Conservation (phyloP, 192 early-diverging fungal species). For the Podila horticola region DNA sequence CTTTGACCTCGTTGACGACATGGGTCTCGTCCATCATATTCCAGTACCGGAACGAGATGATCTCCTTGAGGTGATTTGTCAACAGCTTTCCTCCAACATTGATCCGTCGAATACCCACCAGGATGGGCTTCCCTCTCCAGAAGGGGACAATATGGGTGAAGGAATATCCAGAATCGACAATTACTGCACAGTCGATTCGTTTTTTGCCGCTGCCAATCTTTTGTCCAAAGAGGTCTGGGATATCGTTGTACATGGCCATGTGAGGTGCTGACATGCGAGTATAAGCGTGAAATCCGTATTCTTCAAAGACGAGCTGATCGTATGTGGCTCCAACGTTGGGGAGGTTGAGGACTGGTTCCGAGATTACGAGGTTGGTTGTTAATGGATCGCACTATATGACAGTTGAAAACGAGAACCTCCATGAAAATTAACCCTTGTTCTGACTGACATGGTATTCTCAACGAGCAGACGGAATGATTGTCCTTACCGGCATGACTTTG, state of each 20-base stretch:
- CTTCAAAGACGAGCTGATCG: constrained; percentile 90
- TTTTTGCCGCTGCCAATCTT: constrained; percentile 26
- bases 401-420: too few species aligned
- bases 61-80: constrained; percentile 90
- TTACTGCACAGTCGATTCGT: constrained; percentile 68
- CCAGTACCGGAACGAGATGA: constrained; percentile 92
- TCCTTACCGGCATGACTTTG: constrained; percentile 67
- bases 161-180: constrained; percentile 86
- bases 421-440: not conserved
- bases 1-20: constrained; percentile 87
- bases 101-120: constrained; percentile 71
- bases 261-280: constrained; percentile 57
- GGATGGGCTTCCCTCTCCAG: constrained; percentile 60
- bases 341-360: constrained; percentile 87
- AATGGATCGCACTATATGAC: constrained; percentile 61
- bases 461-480: not conserved
- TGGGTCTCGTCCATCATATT: constrained; percentile 96
- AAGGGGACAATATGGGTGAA: constrained; percentile 85
- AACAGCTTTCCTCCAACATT: constrained; percentile 89
- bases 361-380: constrained; percentile 70
- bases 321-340: constrained; percentile 71
- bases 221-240: constrained; percentile 53
- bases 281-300: constrained; percentile 74
- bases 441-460: not conserved
- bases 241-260: constrained; percentile 65